Evolutionary conservation across 768 basidiomycete genomes (phyloP), one percentile per base, ranked within the genome.

Genomic region (Rhodotorula babjevae): DNA sequence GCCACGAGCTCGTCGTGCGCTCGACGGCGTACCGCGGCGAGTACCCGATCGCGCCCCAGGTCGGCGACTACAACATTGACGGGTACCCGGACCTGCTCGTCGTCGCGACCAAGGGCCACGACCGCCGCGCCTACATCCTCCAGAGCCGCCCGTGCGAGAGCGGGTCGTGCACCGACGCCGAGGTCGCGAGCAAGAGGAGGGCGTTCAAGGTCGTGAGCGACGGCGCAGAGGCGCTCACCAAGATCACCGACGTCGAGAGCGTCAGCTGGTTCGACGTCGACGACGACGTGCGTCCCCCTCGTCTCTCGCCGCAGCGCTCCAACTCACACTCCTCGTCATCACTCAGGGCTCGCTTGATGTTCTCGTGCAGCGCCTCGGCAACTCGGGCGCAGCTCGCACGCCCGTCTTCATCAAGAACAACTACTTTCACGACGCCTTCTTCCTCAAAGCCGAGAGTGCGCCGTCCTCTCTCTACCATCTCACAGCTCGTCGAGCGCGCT

Each of bases 351-450:
- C 88, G 1, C 83, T 98, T 47, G 96, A 99, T 81, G 86, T 99
- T n/a, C 84, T 96, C 81, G 85, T 98, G 0, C 93, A 95, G 78
- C 83, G 96, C 55, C 87, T 88, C 0, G 93, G 92, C 3, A 82
- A 82, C 9, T 86, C 87, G 63, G 82, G 82, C 57, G 69, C 76
- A 3, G 72, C 75, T 40, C 66, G 80, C 27, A 77, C 72, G 53
- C 82, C 91, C 27, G 78, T 87, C 10, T 95, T 99, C 79, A 83
- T 99, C 61, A 93, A 95, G 82, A 99, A 99, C 79, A 98, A 97
- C 80, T 91, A 94, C 78, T 98, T 95, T 78, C 93, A 93, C 79
- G 96, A 99, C 75, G 95, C 96, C 0, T 99, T 99, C 84, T 99
- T 98, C 86, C 84, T 98, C 64, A 97, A 97, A 79, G 92, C 96